phyloP scores from a whole-genome alignment of 768 basidiomycete genomes.

The Lactifluus hygrophoroides region DNA sequence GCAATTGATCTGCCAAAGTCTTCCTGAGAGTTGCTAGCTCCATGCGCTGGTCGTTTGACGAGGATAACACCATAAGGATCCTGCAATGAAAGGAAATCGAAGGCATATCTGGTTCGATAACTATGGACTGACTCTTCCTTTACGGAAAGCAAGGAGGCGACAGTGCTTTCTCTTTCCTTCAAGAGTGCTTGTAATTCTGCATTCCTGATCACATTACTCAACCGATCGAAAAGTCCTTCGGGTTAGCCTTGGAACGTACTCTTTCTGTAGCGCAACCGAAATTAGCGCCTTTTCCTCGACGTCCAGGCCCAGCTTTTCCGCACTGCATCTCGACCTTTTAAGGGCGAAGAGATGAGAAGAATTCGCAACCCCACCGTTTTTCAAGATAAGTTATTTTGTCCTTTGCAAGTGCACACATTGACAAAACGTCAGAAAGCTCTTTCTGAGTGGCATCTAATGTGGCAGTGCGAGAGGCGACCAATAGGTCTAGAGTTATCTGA shows the following conservation, averaged over 20 bases:
- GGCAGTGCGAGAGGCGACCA: conserved; percentile 1
- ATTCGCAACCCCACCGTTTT: neutral
- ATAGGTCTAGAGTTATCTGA: neutral
- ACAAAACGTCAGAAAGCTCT: conserved; percentile 10
- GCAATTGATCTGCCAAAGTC: conserved; percentile 6
- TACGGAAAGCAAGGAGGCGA: neutral
- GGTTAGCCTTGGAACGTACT: neutral
- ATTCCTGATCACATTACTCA: conserved; percentile 8
- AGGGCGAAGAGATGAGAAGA: neutral
- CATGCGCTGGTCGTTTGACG: conserved; percentile 9
- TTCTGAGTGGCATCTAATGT: conserved; percentile 13
- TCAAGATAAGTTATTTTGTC: neutral
- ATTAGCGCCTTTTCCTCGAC: conserved; percentile 1
- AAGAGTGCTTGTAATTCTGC: conserved; percentile 13
- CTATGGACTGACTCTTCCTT: conserved; percentile 18
- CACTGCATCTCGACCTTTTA: neutral
- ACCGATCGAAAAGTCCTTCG: neutral
- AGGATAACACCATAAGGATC: conserved; percentile 7
- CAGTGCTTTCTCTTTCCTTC: conserved; percentile 4
- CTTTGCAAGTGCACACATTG: conserved; percentile 3
- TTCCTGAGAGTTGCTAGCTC: conserved; percentile 9
- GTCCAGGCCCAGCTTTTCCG: conserved; percentile 1
- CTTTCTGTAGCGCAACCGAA: conserved; percentile 1
- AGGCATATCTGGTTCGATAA: neutral
- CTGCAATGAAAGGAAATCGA: neutral